Evolutionary conservation across 495 filamentous ascomycete genomes (phyloP), one percentile per base, ranked within the genome.

Genomic region (Aspergillus saccharolyticus): DNA sequence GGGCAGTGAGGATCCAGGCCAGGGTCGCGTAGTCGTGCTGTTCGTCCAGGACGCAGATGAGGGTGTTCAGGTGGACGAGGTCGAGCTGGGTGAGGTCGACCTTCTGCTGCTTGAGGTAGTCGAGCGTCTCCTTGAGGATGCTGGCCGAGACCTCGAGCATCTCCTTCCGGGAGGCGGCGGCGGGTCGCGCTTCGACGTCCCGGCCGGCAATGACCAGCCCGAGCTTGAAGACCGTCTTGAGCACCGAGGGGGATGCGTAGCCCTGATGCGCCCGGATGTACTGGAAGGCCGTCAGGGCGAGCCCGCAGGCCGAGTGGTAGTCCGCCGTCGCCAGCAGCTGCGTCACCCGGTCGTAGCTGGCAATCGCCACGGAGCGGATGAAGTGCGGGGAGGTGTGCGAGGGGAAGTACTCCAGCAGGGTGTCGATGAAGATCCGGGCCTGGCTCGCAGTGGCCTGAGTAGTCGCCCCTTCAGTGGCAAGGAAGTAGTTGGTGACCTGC

Each of bases 1-100:
- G 67, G 1, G 66, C 43, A 25, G 58, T 60, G 14, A 75, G 64
- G 1, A 74, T 51, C 70, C 71, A 74, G 17, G 68, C 67, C 8
- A 76, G 66, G 52, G 54, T 70, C 53, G 68, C 66, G 65, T 73
- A 74, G 43, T 74, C 71, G 30, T 73, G 54, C 17, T 73, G 65
- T 47, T 73, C 68, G 25, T 70, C 71, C 4, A 75, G 70, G 7
- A 73, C 45, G 21, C 62, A 63, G 33, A 73, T 74, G 12, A 74
- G 54, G 52, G 61, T 62, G 63, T 74, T 73, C 12, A 75, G 61
- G 56, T 74, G 62, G 25, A 56, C 56, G 8, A 67, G 49, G 56
- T 58, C 62, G 28, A 74, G 64, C 45, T 67, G 62, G 18, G 66
- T 60, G 1, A 75, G 52, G 50, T 67, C 60, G 50, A 67, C 55